phyloP scores from a whole-genome alignment of 1,139 yeast genomes.

The Candida sanyaensis region DNA sequence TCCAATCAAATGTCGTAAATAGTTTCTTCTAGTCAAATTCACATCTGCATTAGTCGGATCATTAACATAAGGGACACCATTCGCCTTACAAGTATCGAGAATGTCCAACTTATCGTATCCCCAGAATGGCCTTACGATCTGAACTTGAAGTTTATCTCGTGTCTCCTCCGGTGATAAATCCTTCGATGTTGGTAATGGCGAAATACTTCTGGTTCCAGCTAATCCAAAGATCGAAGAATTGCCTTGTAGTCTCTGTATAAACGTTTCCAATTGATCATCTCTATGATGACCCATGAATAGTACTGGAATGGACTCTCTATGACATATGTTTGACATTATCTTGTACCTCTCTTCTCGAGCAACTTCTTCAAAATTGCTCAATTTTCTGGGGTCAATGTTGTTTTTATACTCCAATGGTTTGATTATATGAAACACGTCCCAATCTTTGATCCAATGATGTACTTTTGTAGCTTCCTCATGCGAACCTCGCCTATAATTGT shows the following conservation, averaged over 20 bases:
- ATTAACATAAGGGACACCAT: constrained; percentile 60
- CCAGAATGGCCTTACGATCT: constrained; percentile 57
- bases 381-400: constrained; percentile 17
- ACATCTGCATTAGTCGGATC: constrained; percentile 64
- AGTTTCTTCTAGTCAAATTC: constrained; percentile 57
- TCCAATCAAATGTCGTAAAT: constrained; percentile 35
- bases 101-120: constrained; percentile 45
- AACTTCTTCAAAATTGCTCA: constrained; percentile 52
- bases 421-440: constrained; percentile 45
- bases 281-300: constrained; percentile 66
- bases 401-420: constrained; percentile 34
- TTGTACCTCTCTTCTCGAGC: constrained; percentile 59
- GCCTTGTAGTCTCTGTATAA: constrained; percentile 52
- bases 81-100: constrained; percentile 42
- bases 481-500: constrained; percentile 50
- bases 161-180: constrained; percentile 15
- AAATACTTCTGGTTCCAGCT: constrained; percentile 32
- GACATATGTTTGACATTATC: constrained; percentile 39
- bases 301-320: constrained; percentile 23
- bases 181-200: constrained; percentile 29
- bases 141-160: constrained; percentile 17
- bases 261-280: constrained; percentile 76
- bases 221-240: constrained; percentile 66
- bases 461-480: constrained; percentile 48
- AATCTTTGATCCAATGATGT: constrained; percentile 28